These are phyloP conservation scores for Penicillium paradoxum DNA, from an alignment of 495 filamentous ascomycete species.

Conservation along the genomic window DNA sequence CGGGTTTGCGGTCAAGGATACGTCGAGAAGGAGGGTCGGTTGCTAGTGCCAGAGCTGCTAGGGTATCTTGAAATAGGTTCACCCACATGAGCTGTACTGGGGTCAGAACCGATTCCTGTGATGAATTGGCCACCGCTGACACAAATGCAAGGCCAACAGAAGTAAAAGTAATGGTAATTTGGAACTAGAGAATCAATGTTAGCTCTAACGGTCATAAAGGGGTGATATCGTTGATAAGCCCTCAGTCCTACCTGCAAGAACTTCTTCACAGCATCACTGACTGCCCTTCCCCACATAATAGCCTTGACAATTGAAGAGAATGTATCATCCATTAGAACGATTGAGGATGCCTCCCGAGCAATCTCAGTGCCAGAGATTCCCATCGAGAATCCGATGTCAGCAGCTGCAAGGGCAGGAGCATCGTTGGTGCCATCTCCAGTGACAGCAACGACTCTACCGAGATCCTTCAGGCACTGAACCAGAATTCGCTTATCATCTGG, in stretches of 20 bases:
- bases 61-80: slow-evolving; percentile 77
- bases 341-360: slow-evolving; percentile 73
- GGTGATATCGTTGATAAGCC: no score
- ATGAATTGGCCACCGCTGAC: slow-evolving; percentile 53
- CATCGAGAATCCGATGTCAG: slow-evolving; percentile 81
- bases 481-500: slow-evolving; percentile 74
- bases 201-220: no score
- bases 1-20: slow-evolving; percentile 60
- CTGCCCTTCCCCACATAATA: slow-evolving; percentile 69
- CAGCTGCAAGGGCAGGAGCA: slow-evolving; percentile 68
- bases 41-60: slow-evolving; percentile 69
- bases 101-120: slow-evolving; percentile 60
- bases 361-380: slow-evolving; percentile 77
- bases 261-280: slow-evolving; percentile 73
- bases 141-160: slow-evolving; percentile 66
- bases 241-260: slow-evolving; percentile 52
- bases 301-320: slow-evolving; percentile 74
- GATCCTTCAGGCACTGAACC: slow-evolving; percentile 58
- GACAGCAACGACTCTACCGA: slow-evolving; percentile 64
- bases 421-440: slow-evolving; percentile 80
- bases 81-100: slow-evolving; percentile 78
- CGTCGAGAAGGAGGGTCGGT: slow-evolving; percentile 62
- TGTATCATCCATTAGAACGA: slow-evolving; percentile 77
- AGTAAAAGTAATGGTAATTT: slow-evolving; percentile 76
- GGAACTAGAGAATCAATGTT: slow-evolving; percentile 63